A percentile compares a stretch with the other conserved stretches of the same genome.
phyloP scores from a whole-genome alignment of 345 rosid genomes.

The Ceriops tagal region DNA sequence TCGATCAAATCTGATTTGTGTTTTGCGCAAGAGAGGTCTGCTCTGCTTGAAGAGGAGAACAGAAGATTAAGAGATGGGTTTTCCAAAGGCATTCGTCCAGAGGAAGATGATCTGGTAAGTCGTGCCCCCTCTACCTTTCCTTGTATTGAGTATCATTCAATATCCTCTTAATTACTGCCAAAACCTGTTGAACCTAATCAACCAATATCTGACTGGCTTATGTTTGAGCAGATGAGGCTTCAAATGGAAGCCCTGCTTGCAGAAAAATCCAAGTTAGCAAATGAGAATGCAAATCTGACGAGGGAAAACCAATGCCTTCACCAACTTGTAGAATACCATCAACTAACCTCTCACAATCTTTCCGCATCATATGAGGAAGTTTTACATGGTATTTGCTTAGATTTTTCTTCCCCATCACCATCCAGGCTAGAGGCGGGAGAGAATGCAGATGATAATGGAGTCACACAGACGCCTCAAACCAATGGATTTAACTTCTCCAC shows the following conservation, averaged over 20 bases:
- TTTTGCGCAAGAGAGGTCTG: conserved; percentile 73
- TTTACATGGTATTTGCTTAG: conserved; percentile 60
- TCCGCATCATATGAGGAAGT: conserved; percentile 69
- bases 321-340: conserved; percentile 88
- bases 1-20: conserved; percentile 65
- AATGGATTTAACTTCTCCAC: conserved; percentile 27
- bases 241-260: conserved; percentile 85
- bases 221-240: conserved; percentile 64
- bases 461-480: conserved; percentile 11
- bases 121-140: neutral
- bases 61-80: conserved; percentile 80
- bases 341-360: conserved; percentile 70
- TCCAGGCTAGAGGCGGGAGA: conserved; percentile 21
- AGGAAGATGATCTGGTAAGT: conserved; percentile 91
- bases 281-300: conserved; percentile 67
- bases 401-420: conserved; percentile 65
- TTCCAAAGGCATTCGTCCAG: conserved; percentile 59
- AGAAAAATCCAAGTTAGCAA: conserved; percentile 85
- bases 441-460: conserved; percentile 11
- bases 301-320: conserved; percentile 91
- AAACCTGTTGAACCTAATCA: neutral
- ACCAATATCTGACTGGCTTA: neutral
- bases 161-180: neutral
- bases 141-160: neutral
- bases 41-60: conserved; percentile 83